phyloP scores from a whole-genome alignment of 176 grass and related monocot genomes.

The Melocanna baccifera region DNA sequence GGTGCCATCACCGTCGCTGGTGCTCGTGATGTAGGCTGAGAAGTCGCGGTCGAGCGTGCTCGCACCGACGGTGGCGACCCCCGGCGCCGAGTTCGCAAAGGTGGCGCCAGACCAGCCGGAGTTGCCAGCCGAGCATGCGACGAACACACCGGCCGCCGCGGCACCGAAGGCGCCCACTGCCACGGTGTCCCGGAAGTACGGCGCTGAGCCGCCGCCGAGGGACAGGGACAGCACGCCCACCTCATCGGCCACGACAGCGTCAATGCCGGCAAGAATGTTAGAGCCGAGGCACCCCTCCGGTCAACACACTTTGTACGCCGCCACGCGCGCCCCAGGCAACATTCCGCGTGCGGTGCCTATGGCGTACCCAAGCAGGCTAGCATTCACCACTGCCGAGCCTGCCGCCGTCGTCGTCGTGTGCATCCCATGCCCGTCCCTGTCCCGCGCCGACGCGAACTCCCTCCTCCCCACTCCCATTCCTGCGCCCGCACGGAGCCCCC shows the following conservation, averaged over 20 bases:
- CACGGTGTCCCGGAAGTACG: constrained; percentile 85
- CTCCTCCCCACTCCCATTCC: constrained; percentile 1
- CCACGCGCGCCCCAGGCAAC: constrained; percentile 72
- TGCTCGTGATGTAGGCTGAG: constrained; percentile 39
- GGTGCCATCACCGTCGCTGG: no score
- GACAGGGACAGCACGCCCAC: constrained; percentile 88
- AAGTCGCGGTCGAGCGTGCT: constrained; percentile 91
- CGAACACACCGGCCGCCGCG: constrained; percentile 72
- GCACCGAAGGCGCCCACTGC: constrained; percentile 81
- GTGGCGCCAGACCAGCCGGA: constrained; percentile 61
- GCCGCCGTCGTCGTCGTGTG: constrained; percentile 86
- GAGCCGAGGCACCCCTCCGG: constrained; percentile 75
- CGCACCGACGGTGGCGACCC: constrained; percentile 81
- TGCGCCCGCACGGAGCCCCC: background rate
- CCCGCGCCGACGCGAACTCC: constrained; percentile 60
- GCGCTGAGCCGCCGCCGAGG: constrained; percentile 75
- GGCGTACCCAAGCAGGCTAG: constrained; percentile 89
- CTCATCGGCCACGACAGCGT: constrained; percentile 68
- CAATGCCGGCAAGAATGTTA: constrained; percentile 89
- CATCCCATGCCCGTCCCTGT: constrained; percentile 88
- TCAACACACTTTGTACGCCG: constrained; percentile 97
- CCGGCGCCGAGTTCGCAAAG: constrained; percentile 81
- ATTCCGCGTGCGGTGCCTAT: constrained; percentile 85
- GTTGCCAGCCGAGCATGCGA: constrained; percentile 93
- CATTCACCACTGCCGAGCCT: constrained; percentile 63